phyloP scores from a whole-genome alignment of 1,284 basidiomycete species.

The Trametes sp. region DNA sequence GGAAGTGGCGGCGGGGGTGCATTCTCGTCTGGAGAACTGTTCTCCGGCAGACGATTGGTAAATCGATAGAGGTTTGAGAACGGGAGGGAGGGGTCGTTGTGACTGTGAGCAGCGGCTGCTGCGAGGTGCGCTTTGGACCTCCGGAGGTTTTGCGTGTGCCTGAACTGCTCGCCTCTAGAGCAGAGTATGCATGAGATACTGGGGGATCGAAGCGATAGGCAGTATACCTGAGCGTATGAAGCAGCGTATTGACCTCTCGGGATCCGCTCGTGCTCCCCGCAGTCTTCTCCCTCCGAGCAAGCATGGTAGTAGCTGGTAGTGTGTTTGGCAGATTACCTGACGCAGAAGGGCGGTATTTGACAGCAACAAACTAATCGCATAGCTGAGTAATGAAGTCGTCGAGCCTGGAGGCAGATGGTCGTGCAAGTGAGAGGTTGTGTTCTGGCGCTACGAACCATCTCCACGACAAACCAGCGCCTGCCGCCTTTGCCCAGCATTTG shows the following conservation, averaged over 20 bases:
- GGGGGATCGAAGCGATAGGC: no score
- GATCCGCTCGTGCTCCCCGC: background rate
- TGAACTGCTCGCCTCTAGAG: conserved; percentile 70
- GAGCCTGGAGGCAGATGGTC: conserved; percentile 1
- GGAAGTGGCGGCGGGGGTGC: conserved; percentile 24
- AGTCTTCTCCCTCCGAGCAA: conserved; percentile 5
- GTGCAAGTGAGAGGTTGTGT: background rate
- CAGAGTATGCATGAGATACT: background rate
- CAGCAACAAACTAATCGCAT: conserved; percentile 5
- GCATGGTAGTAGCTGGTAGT: conserved; percentile 1
- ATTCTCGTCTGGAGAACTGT: conserved; percentile 4
- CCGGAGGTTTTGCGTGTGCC: conserved; percentile 63
- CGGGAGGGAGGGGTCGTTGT: conserved; percentile 41
- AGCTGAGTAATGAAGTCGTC: conserved; percentile 4
- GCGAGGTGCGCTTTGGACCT: conserved; percentile 48
- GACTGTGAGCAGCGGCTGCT: conserved; percentile 31
- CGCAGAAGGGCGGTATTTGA: background rate
- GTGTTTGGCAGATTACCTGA: conserved; percentile 2
- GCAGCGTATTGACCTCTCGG: conserved; percentile 36
- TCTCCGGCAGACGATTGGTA: background rate
- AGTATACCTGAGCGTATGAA: conserved; percentile 36
- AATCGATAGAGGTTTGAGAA: conserved; percentile 42
- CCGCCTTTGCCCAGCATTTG: no score
- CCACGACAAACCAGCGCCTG: background rate
- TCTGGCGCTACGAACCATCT: background rate